These are phyloP conservation scores for Smittium culicis DNA, from an alignment of 371 early-diverging fungal species.

Conservation along the genomic window DNA sequence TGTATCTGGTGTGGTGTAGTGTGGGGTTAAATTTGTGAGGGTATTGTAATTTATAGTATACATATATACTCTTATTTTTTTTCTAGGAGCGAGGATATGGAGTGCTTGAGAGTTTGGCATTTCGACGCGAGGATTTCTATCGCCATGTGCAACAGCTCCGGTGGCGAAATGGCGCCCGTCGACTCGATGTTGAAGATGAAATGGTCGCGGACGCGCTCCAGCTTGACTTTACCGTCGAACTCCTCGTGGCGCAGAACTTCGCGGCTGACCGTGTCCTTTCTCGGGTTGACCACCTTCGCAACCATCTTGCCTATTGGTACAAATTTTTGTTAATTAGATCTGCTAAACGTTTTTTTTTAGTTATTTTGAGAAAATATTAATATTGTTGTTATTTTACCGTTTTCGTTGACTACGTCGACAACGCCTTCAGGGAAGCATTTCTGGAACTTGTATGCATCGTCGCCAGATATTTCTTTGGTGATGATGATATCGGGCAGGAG, in stretches of 20 bases:
- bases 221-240: conserved; percentile 79
- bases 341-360: no score
- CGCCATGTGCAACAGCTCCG: conserved; percentile 61
- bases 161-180: conserved; percentile 66
- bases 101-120: conserved; percentile 29
- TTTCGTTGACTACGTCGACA: conserved; percentile 47
- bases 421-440: conserved; percentile 88
- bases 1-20: no score
- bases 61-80: neutral
- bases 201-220: conserved; percentile 85
- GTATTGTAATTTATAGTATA: no score
- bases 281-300: conserved; percentile 80
- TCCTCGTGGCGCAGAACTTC: conserved; percentile 90
- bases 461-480: conserved; percentile 69
- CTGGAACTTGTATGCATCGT: conserved; percentile 74
- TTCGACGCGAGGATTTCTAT: conserved; percentile 65
- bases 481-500: conserved; percentile 84
- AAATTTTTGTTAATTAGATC: no score
- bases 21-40: no score
- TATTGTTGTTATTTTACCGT: no score
- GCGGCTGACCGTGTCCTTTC: conserved; percentile 91
- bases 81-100: neutral
- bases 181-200: conserved; percentile 93
- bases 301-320: no score
- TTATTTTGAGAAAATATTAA: no score